phyloP scores from a whole-genome alignment of 1,139 yeast genomes.

The Scheffersomyces segobiensis region DNA sequence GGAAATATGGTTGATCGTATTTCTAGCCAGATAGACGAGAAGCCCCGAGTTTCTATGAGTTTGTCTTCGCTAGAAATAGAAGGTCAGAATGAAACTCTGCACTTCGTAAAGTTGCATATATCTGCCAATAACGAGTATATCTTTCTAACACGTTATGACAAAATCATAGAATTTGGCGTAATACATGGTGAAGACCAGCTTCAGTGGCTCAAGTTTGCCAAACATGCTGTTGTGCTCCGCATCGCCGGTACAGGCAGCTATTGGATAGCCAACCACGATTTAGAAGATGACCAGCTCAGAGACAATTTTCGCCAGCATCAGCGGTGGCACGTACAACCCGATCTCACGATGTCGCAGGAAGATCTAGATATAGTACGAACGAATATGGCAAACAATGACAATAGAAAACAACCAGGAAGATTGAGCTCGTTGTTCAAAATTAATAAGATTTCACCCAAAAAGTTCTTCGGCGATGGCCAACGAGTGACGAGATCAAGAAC shows the following conservation, averaged over 20 bases:
- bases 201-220: conserved; percentile 9
- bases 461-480: neutral
- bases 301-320: conserved; percentile 6
- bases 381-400: neutral
- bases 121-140: conserved; percentile 6
- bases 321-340: conserved; percentile 7
- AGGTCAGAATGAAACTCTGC: neutral
- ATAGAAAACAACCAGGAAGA: neutral
- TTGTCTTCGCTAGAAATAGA: neutral
- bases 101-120: conserved; percentile 3
- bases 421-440: neutral
- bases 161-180: conserved; percentile 6
- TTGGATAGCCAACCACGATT: conserved; percentile 8
- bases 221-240: conserved; percentile 8
- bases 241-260: conserved; percentile 9
- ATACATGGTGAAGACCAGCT: conserved; percentile 5
- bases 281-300: conserved; percentile 9
- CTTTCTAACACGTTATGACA: conserved; percentile 6
- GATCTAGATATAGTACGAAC: neutral
- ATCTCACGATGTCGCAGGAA: neutral
- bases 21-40: neutral
- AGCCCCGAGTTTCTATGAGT: neutral
- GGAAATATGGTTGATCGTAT: neutral
- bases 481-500: conserved; percentile 5
- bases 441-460: conserved; percentile 4